A percentile compares a stretch with the other conserved stretches of the same genome.
phyloP scores from a whole-genome alignment of 202 grass and related monocot species.

The Brachypodium distachyon region DNA sequence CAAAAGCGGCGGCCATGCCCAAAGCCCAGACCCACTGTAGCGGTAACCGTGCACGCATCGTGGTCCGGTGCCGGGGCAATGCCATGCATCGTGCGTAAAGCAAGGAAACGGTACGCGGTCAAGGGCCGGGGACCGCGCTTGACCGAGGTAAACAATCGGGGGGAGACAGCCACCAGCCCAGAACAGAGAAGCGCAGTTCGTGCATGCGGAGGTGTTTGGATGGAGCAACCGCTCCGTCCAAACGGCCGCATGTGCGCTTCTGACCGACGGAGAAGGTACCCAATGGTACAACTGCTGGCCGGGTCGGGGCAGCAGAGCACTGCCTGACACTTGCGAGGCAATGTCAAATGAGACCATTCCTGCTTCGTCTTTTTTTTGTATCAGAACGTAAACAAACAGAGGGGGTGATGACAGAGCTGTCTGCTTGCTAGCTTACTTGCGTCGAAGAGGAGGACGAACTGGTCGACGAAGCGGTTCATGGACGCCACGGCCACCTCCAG shows the following conservation, averaged over 20 bases:
- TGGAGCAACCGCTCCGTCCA: slow-evolving; percentile 7
- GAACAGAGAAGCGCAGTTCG: too few species aligned
- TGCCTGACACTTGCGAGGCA: slow-evolving; percentile 4
- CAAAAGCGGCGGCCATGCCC: too few species aligned
- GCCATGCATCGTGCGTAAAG: neutral
- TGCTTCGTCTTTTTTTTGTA: neutral
- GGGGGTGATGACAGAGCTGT: neutral
- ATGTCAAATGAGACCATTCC: neutral
- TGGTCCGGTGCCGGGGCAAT: too few species aligned
- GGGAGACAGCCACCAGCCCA: neutral
- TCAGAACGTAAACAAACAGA: neutral
- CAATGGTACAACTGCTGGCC: too few species aligned
- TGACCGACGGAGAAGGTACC: slow-evolving; percentile 1
- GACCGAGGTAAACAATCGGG: neutral
- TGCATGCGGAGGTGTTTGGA: neutral
- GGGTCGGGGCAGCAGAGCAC: neutral
- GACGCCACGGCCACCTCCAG: slow-evolving; percentile 79
- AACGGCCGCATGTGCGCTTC: slow-evolving; percentile 39
- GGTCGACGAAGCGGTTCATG: slow-evolving; percentile 87
- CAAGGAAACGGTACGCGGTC: neutral
- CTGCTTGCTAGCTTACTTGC: slow-evolving; percentile 99
- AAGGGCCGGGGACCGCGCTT: slow-evolving; percentile 17
- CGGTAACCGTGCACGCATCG: neutral
- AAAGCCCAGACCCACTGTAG: too few species aligned
- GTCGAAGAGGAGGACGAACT: slow-evolving; percentile 91